Percentiles rank a stretch among this genome's conserved stretches.
These are phyloP conservation scores for Clitopilus hobsonii DNA, from an alignment of 768 basidiomycete species.

Conservation along the genomic window DNA sequence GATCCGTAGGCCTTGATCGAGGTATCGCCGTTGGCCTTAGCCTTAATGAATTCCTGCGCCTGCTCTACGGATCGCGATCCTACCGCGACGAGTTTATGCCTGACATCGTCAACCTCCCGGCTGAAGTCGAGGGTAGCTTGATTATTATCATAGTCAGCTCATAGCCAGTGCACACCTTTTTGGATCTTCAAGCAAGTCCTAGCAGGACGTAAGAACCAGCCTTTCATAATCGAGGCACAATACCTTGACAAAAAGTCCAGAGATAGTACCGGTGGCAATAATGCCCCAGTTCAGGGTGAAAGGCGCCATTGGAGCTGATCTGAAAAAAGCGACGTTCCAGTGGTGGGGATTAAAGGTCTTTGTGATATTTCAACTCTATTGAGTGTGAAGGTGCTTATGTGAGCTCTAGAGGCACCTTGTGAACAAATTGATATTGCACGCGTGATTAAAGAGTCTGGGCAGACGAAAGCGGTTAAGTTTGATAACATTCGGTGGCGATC, in stretches of 20 bases:
- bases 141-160: no score
- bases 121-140: conserved; percentile 26
- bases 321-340: no score
- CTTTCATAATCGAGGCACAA: conserved; percentile 5
- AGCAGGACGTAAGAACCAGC: not conserved
- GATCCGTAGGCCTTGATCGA: conserved; percentile 64
- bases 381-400: no score
- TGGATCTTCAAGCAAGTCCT: conserved; percentile 79
- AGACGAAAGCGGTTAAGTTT: no score
- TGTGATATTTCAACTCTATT: no score
- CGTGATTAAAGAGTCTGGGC: no score
- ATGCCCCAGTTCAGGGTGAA: conserved; percentile 76
- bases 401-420: no score
- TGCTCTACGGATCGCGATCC: conserved; percentile 71
- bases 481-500: not conserved
- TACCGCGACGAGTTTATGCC: conserved; percentile 67
- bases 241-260: conserved; percentile 64
- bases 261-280: conserved; percentile 80
- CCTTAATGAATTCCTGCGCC: conserved; percentile 65
- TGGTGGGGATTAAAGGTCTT: no score
- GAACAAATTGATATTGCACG: no score
- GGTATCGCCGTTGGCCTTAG: conserved; percentile 42
- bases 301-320: no score
- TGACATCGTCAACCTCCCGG: conserved; percentile 63
- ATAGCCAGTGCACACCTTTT: conserved; percentile 43